A percentile compares a stretch with the other conserved stretches of the same genome.
Conservation (phyloP, 2,329 filamentous ascomycete genomes). For the Fusarium sp. region DNA sequence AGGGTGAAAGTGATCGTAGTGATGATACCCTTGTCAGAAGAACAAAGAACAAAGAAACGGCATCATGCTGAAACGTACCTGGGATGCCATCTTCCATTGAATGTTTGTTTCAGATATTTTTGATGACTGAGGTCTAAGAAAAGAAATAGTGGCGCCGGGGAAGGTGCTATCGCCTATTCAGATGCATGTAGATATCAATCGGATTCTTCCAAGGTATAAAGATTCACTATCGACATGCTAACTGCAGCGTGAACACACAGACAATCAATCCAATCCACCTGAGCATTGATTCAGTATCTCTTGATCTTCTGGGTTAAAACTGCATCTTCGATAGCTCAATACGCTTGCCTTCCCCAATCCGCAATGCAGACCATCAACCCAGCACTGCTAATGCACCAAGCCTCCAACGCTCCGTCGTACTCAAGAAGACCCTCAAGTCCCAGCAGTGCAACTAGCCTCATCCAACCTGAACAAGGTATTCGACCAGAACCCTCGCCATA, state of each 20-base stretch:
- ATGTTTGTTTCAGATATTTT: conserved; percentile 2
- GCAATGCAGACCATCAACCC: conserved; percentile 25
- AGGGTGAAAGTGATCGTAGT: background rate
- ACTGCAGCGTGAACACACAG: no score
- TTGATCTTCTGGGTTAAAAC: background rate
- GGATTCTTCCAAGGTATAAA: background rate
- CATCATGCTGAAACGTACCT: background rate
- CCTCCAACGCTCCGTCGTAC: background rate
- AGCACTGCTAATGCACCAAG: background rate
- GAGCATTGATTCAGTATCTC: background rate
- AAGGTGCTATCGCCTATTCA: background rate
- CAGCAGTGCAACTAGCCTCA: rapidly evolving
- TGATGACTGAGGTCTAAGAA: conserved; percentile 15
- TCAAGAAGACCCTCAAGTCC: background rate
- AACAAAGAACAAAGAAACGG: conserved; percentile 38
- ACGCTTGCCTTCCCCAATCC: background rate
- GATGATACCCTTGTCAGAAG: background rate
- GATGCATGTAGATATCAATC: background rate
- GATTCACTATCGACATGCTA: background rate
- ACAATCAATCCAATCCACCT: no score
- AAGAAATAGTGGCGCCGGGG: conserved; percentile 8
- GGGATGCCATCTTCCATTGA: background rate
- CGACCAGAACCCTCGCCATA: conserved; percentile 8
- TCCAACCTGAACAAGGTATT: rapidly evolving
- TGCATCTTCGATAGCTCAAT: no score